Conservation (phyloP, 331 rosid species). For the Malus hybrid region DNA sequence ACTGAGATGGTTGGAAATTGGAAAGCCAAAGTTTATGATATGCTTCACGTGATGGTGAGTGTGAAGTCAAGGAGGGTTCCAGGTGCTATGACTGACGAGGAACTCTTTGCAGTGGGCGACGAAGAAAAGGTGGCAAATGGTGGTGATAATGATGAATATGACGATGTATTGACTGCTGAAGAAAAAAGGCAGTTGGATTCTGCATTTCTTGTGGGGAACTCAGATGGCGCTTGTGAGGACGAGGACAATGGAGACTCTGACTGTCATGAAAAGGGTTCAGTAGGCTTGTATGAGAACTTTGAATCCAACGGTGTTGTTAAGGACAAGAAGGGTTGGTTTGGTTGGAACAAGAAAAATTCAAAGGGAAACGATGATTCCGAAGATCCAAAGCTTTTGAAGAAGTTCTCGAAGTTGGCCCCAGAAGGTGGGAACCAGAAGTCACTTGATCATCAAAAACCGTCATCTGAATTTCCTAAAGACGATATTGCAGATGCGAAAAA, state of each 20-base stretch:
- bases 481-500: constrained; percentile 58
- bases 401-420: constrained; percentile 59
- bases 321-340: constrained; percentile 98
- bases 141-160: constrained; percentile 76
- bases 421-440: constrained; percentile 68
- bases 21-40: constrained; percentile 94
- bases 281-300: constrained; percentile 45
- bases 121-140: constrained; percentile 74
- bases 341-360: constrained; percentile 77
- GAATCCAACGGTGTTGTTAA: constrained; percentile 64
- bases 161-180: constrained; percentile 91
- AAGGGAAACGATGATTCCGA: constrained; percentile 69
- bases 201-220: constrained; percentile 62
- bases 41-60: constrained; percentile 97
- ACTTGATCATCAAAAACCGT: constrained; percentile 59
- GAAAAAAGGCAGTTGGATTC: constrained; percentile 92
- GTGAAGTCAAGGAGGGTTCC: constrained; percentile 97
- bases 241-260: constrained; percentile 58
- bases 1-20: constrained; percentile 93
- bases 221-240: constrained; percentile 64
- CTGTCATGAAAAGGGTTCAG: constrained; percentile 62
- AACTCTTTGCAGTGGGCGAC: constrained; percentile 82
- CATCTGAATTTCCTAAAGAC: constrained; percentile 57
- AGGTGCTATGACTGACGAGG: constrained; percentile 99
- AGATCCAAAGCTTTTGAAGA: constrained; percentile 65